A percentile compares a stretch with the other conserved stretches of the same genome.
These are phyloP conservation scores for Suhomyces kunorum DNA, from an alignment of 1,139 yeast genomes.

Conservation along the genomic window DNA sequence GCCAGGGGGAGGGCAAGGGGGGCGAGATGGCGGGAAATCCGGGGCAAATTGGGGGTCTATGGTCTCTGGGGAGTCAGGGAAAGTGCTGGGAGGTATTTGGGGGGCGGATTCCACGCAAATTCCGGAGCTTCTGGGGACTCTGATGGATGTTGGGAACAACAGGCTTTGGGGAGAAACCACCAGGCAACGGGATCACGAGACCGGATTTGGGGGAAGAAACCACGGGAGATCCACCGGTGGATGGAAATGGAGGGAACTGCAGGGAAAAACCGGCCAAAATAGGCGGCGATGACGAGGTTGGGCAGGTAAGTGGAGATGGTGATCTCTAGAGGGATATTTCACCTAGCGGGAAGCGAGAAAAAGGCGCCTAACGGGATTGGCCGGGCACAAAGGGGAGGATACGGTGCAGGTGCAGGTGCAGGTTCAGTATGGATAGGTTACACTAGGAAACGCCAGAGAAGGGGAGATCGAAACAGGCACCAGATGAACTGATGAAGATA, in stretches of 20 bases:
- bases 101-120: too few species aligned
- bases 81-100: too few species aligned
- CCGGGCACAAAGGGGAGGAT: neutral
- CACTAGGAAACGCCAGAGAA: constrained; percentile 1
- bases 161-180: too few species aligned
- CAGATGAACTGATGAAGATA: constrained; percentile 9
- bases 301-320: neutral
- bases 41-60: too few species aligned
- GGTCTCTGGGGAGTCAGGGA: too few species aligned
- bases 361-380: neutral
- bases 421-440: neutral
- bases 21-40: neutral
- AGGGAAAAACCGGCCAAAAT: neutral
- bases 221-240: neutral
- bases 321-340: constrained; percentile 5
- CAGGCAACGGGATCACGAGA: too few species aligned
- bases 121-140: too few species aligned
- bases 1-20: neutral
- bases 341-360: constrained; percentile 1
- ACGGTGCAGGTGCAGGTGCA: neutral
- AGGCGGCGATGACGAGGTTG: neutral
- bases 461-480: constrained; percentile 8
- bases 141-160: too few species aligned
- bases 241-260: neutral
- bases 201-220: too few species aligned